A percentile compares a stretch with the other conserved stretches of the same genome.
Conservation (phyloP, 208 protist species). For the Wallacemonas sp. region DNA sequence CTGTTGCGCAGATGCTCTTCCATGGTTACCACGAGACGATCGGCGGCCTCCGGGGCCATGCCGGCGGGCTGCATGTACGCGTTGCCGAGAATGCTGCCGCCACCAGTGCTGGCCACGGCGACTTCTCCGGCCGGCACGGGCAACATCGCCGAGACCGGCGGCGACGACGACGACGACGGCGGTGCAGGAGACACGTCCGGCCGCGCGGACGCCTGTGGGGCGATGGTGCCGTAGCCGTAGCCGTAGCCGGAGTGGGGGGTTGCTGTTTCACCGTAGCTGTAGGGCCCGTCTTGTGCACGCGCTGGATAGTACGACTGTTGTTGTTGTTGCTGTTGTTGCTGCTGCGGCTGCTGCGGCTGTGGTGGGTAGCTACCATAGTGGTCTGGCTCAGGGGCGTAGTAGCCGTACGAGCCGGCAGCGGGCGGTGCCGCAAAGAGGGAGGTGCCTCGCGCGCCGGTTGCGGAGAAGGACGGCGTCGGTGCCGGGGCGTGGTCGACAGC, state of each 20-base stretch:
- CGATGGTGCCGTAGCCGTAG: neutral
- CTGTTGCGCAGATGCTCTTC: slow-evolving; percentile 46
- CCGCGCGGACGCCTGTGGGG: too few species aligned
- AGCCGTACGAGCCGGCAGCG: too few species aligned
- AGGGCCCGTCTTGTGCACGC: neutral
- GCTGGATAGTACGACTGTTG: neutral
- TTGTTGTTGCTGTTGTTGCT: too few species aligned
- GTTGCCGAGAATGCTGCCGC: slow-evolving; percentile 21
- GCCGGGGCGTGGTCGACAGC: too few species aligned
- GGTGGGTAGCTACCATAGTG: too few species aligned
- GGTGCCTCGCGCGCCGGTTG: too few species aligned
- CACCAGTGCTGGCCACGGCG: neutral
- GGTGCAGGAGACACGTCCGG: too few species aligned
- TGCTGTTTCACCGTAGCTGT: neutral
- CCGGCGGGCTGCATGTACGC: neutral
- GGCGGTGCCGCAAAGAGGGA: neutral
- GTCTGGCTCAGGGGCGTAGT: too few species aligned
- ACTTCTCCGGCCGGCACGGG: neutral
- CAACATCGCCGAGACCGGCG: too few species aligned
- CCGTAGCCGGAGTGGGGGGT: too few species aligned
- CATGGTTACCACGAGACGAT: slow-evolving; percentile 36
- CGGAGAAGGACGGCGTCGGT: neutral
- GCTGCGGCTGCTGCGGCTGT: too few species aligned
- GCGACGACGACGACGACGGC: too few species aligned
- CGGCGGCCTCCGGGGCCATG: slow-evolving; percentile 29